These are phyloP conservation scores for Helicocarpus griseus DNA, from an alignment of 2,329 filamentous ascomycete genomes.

Conservation along the genomic window DNA sequence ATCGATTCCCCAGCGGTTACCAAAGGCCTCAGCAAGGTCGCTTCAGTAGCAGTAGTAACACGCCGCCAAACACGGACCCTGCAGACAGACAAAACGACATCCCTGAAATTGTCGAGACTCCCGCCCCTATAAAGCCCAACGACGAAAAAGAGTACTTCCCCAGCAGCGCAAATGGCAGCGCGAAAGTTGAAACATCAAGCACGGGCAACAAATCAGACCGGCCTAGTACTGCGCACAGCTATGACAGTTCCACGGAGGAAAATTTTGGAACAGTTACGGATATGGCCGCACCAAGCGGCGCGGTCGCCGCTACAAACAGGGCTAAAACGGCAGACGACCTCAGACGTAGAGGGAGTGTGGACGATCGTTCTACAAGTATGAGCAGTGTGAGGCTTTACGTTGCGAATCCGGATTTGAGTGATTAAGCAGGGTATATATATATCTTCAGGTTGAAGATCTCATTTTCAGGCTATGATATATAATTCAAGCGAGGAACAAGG, in stretches of 20 bases:
- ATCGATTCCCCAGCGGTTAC: slow-evolving; percentile 37
- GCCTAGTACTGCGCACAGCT: slow-evolving; percentile 22
- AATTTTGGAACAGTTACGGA: slow-evolving; percentile 46
- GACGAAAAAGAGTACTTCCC: slow-evolving; percentile 16
- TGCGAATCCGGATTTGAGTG: slow-evolving; percentile 39
- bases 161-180: not conserved
- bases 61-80: slow-evolving; percentile 38
- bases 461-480: not conserved
- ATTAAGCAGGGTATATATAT: slow-evolving; percentile 19
- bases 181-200: not conserved
- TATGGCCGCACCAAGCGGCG: slow-evolving; percentile 37
- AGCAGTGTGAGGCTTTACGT: slow-evolving; percentile 37
- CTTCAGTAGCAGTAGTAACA: slow-evolving; percentile 41
- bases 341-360: slow-evolving; percentile 38
- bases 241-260: slow-evolving; percentile 37
- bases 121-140: slow-evolving; percentile 16
- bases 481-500: too few species aligned
- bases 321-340: slow-evolving; percentile 35
- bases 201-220: slow-evolving; percentile 15
- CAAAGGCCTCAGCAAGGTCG: slow-evolving; percentile 26
- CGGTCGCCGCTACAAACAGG: slow-evolving; percentile 28
- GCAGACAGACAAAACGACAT: slow-evolving; percentile 23
- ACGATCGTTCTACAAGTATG: slow-evolving; percentile 40
- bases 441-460: too few species aligned
- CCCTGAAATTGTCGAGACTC: slow-evolving; percentile 33